Base-by-base conservation (phyloP, 2,329 filamentous ascomycete species). In the Clonostachys rosea region DNA sequence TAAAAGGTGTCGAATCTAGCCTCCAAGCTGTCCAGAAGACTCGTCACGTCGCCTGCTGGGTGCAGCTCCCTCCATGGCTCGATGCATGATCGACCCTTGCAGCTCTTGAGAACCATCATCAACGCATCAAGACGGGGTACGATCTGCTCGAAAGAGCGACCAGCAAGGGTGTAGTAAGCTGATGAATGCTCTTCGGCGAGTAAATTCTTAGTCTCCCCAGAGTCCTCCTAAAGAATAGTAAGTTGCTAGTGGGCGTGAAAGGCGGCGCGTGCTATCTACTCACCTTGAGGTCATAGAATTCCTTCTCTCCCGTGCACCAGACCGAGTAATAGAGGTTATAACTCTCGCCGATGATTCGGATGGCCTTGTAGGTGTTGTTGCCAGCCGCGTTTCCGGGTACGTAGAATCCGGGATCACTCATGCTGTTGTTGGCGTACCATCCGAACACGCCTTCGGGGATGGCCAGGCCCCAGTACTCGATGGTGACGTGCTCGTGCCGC, bases 271-370 rank as follows among this genome's bases (percentile, higher is more conserved):
- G 24, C 24, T 30, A 8, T 30, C 8, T 6, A 44, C 48, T 18
- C 44, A 44, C 77, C 50, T 66, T 73, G 18, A 83, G 54, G 50
- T 85, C 74, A 55, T 85, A 86, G 3, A 83, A 69, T 59, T 86
- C 81, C 45, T 78, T 74, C 56, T 84, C 81, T 49, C 79, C 78
- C 14, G 65, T 83, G 59, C 83, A 86, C 81, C 81, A 86, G 0
- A 85, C 80, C 0, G 79, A 73, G 53, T 86, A 86, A 48, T 80
- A 78, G 4, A 84, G 58, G 53, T 75, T 79, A 54, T 84, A 85
- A 3, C 61, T 59, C 3, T 68, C 56, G 2, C 70, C 63, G 14
- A 78, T 62, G 5, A 83, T 58, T 18, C 79, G 68, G 16, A 81
- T 51, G 0, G 68, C 70, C 58, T 83, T 83, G 43, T 50, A 50